Base-by-base conservation (phyloP, 768 basidiomycete species). In the Roridomyces roridus region DNA sequence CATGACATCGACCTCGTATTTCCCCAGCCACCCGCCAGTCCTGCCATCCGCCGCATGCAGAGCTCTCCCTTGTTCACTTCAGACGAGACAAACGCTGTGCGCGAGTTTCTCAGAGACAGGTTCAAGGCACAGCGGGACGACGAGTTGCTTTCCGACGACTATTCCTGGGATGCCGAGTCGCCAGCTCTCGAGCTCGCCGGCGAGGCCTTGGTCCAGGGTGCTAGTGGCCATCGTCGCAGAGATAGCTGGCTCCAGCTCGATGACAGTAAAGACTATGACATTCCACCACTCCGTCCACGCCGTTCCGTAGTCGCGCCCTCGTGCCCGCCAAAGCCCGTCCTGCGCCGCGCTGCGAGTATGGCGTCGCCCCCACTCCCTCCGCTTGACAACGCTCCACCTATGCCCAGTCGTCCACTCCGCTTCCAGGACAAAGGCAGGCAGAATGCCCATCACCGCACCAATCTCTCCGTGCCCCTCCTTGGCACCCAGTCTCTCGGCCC, bases 11-110 rank as follows among this genome's bases (percentile, higher is more conserved):
- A 73, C 26, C 67, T 72, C 46, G 66, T 71, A 40, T 71, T 75
- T 21, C 63, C 63, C 3, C 65, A 73, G 52, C 80, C 80, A 2
- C 80, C 80, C 23, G 72, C 74, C 11, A 75, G 71, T 57, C 75
- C 77, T 7, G 69, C 70, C 17, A 66, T 80, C 25, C 72, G 79
- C 14, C 72, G 75, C 36, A 77, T 80, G 74, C 74, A 74, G 40
- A 80, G 77, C 59, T 75, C 76, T 14, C 80, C 78, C 28, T 70
- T 77, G 69, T 76, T 78, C 57, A 68, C 67, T 2, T 21, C 59
- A 23, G 68, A 68, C 34, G 70, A 70, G 24, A 67, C 67, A 1
- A 53, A 66, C 26, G 62, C 65, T 21, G 67, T 69, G 42, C 67
- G 62, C 41, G 46, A 67, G 25, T 57, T 67, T 37, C 56, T 65